A percentile compares a stretch with the other conserved stretches of the same genome.
phyloP scores from a whole-genome alignment of 1,139 yeast genomes.

The Casaregolazyma suthepensis region DNA sequence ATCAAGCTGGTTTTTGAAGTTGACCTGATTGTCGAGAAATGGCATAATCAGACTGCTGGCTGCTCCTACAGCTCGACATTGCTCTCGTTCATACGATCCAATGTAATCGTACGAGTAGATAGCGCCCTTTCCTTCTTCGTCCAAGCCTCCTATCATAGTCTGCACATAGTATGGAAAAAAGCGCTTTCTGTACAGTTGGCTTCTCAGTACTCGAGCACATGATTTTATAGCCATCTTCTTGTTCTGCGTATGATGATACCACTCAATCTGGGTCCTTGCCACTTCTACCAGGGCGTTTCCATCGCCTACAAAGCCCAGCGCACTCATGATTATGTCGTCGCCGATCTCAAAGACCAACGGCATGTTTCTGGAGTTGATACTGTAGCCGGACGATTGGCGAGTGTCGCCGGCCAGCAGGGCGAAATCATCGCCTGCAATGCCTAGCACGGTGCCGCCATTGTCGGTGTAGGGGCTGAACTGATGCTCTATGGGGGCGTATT shows the following conservation, averaged over 20 bases:
- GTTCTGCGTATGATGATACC: constrained; percentile 91
- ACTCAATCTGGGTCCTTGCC: constrained; percentile 70
- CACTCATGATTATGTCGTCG: constrained; percentile 79
- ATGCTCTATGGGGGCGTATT: constrained; percentile 68
- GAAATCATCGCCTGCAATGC: constrained; percentile 96
- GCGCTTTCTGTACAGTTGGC: constrained; percentile 82
- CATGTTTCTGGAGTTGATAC: constrained; percentile 87
- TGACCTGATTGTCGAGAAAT: constrained; percentile 93
- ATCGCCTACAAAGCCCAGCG: constrained; percentile 96
- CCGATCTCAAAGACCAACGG: constrained; percentile 89
- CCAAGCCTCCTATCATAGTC: constrained; percentile 91
- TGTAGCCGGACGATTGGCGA: constrained; percentile 89
- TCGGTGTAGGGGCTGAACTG: constrained; percentile 93
- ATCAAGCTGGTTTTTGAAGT: constrained; percentile 83
- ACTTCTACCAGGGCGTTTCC: constrained; percentile 78
- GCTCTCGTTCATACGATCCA: constrained; percentile 95
- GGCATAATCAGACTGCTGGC: constrained; percentile 97
- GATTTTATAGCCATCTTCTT: constrained; percentile 61
- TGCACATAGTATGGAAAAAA: constrained; percentile 96
- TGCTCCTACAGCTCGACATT: constrained; percentile 96
- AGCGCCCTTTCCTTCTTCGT: constrained; percentile 91
- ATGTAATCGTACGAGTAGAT: constrained; percentile 96
- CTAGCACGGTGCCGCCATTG: constrained; percentile 95
- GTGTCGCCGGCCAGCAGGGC: constrained; percentile 98
- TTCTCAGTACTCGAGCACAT: constrained; percentile 90